Evolutionary conservation across 116 monocot species (phyloP).

Genomic region (Zostera marina): DNA sequence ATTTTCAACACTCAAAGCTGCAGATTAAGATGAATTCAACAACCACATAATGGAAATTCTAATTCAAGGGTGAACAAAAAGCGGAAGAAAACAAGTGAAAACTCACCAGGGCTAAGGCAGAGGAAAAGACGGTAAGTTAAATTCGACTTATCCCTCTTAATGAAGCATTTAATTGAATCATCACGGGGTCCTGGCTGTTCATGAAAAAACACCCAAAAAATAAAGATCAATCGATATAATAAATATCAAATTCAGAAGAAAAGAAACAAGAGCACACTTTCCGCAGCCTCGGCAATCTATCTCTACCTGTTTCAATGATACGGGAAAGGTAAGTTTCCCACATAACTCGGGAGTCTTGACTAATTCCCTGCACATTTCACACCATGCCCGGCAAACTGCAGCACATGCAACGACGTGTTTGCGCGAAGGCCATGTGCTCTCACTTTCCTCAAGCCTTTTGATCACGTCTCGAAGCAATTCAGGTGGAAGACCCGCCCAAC

Average conservation of each 20-base stretch:
- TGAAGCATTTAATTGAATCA: conserved; percentile 61
- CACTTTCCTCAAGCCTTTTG: conserved; percentile 32
- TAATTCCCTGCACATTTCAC: conserved; percentile 35
- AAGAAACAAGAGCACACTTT: background rate
- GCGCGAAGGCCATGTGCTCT: conserved; percentile 32
- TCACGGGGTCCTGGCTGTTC: conserved; percentile 71
- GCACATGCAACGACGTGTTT: conserved; percentile 34
- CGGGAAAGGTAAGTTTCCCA: conserved; percentile 68
- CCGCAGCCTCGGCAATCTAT: background rate
- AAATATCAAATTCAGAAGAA: background rate
- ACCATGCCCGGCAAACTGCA: conserved; percentile 35
- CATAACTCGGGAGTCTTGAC: conserved; percentile 41
- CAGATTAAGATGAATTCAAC: background rate
- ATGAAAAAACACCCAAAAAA: background rate
- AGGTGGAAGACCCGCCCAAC: conserved; percentile 35
- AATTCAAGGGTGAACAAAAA: background rate
- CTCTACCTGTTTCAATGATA: conserved; percentile 64
- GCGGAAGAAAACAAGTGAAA: background rate
- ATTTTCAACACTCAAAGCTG: conserved; percentile 57
- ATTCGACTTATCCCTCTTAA: conserved; percentile 66
- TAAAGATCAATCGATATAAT: background rate
- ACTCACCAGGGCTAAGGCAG: conserved; percentile 58
- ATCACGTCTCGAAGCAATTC: conserved; percentile 36
- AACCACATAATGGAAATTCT: background rate
- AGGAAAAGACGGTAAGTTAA: conserved; percentile 55